A percentile compares a stretch with the other conserved stretches of the same genome.
These are phyloP conservation scores for Leishmania mexicana DNA, from an alignment of 208 protist genomes.

Conservation along the genomic window DNA sequence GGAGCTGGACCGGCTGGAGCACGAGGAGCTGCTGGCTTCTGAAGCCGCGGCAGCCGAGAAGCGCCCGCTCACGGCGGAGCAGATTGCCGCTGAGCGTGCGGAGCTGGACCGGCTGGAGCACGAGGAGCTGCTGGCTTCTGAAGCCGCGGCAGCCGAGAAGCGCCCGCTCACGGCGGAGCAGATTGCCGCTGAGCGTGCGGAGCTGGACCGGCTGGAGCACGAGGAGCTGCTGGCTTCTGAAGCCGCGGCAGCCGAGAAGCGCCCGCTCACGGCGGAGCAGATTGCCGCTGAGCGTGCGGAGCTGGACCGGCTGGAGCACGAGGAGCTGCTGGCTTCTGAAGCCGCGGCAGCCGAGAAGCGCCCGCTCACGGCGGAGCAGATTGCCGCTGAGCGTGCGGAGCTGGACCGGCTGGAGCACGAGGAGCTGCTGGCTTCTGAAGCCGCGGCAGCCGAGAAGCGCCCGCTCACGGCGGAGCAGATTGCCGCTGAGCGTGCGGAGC, in stretches of 20 bases:
- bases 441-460: neutral
- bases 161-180: conserved; percentile 10
- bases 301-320: conserved; percentile 5
- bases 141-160: neutral
- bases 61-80: conserved; percentile 3
- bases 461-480: conserved; percentile 19
- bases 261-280: conserved; percentile 15
- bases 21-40: neutral
- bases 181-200: neutral
- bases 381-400: neutral
- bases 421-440: conserved; percentile 1
- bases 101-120: conserved; percentile 7
- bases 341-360: neutral
- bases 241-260: neutral
- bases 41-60: neutral
- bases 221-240: neutral
- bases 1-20: conserved; percentile 1
- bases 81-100: neutral
- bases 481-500: neutral
- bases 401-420: conserved; percentile 1
- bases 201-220: neutral
- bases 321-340: neutral
- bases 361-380: conserved; percentile 14
- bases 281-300: neutral
- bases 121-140: neutral